Evolutionary conservation across 352 stramenopile genomes (phyloP), one percentile per base, ranked within the genome.

Genomic region (Pythium phragmitis): DNA sequence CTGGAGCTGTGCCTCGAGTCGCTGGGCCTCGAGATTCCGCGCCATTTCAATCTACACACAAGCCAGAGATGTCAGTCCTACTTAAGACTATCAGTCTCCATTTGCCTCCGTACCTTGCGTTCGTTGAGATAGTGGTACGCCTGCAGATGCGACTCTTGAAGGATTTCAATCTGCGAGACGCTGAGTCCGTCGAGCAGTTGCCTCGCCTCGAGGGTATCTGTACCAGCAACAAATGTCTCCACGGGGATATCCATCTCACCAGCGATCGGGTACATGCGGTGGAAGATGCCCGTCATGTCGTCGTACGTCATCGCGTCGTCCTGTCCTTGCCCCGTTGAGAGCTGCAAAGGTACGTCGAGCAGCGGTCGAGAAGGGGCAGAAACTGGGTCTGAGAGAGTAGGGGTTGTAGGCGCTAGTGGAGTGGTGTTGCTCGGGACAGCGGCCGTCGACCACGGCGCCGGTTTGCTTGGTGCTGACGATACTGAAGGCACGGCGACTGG

Each of bases 121-220:
- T 93, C 86, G 59, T 80, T 92, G 21, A 95, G 72, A 46, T 86
- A 87, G 56, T 92, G 82, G 46, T 92, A 93, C 16, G 87, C 87
- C 33, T 85, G 75, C 63, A 91, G 76, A 37, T 95, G 85, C n/a
- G 84, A 82, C 60, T 93, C 85, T 42, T 95, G 85, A 6, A 95
- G 65, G 2, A 80, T 74, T 65, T 95, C 87, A 37, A 95, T 70
- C 67, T 95, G 87, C 37, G 87, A 92, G 46, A 94, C 89, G 54
- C 87, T 95, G 59, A 95, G 73, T 9, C 63, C 75, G 26, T 78
- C 72, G 28, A 78, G 73, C 11, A 80, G 69, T 26, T 85, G 75
- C 16, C 76, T 67, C 36, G 77, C 75, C 11, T 70, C 69, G 26
- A 78, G 80, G 7, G 72, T 79, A 14, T 62, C 46, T 2, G 74